Evolutionary conservation across 306 rosid genomes (phyloP), one percentile per base, ranked within the genome.

Genomic region (Mimosa bimucronata): DNA sequence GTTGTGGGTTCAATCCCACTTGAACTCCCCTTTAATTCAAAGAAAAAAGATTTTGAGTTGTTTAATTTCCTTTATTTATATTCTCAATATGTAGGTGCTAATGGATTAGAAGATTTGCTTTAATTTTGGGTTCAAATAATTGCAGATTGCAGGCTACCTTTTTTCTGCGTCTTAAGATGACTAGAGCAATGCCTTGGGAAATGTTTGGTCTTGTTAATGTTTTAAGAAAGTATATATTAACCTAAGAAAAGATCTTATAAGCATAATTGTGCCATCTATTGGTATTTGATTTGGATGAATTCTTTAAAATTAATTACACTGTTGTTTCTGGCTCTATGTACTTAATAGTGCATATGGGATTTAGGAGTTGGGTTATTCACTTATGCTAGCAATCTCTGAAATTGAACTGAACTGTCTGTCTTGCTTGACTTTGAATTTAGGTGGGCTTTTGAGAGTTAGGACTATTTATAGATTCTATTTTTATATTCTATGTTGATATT

Each of bases 371-470:
- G 46, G 48, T 38, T 48, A 21, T 18, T 7, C 25, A 52, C 58
- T 52, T 19, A 19, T 65, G 40, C 83, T 58, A 26, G 40, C 62
- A 44, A 21, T 66, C 40, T 76, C 52, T 62, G 1, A 75, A 48
- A 50, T 34, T 77, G 50, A 71, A 52, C 64, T 21, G 62, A 71
- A 48, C 45, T 4, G 55, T 66, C 21, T 48, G 4, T 76, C 34
- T 48, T 31, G 69, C 67, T 80, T 84, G 31, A 44, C 73, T 76
- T 66, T 19, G 15, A 71, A 58, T 52, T 23, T 8, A 55, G 28
- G 62, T 9, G 62, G 14, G 62, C 62, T 8, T 53, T 14, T 12
- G 52, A 14, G 14, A 4, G 14, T 1, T 45, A 45, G 4, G 52
- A 45, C 11, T 45, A 14, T 14, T 10, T 42, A 42, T 42, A 42